These are phyloP conservation scores for Fusarium siculi DNA, from an alignment of 2,329 filamentous ascomycete species.

Conservation along the genomic window DNA sequence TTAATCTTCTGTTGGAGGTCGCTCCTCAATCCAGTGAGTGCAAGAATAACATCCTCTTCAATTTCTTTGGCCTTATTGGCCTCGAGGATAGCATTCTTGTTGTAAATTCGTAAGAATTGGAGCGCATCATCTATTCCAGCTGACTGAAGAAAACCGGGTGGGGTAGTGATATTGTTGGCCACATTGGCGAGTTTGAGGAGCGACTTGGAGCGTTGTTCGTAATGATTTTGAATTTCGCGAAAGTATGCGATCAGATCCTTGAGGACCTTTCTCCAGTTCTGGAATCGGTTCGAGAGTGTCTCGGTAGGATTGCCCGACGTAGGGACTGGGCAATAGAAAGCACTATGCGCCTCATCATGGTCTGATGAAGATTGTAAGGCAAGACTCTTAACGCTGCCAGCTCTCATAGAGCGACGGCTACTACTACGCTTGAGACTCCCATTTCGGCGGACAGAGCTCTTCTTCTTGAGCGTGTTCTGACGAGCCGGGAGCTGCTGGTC, in stretches of 20 bases:
- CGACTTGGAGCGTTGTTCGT: constrained; percentile 86
- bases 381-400: constrained; percentile 87
- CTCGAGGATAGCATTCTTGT: constrained; percentile 82
- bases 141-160: constrained; percentile 78
- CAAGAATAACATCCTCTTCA: constrained; percentile 89
- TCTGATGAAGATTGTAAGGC: constrained; percentile 75
- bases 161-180: constrained; percentile 81
- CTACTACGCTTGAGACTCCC: constrained; percentile 81
- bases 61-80: constrained; percentile 91
- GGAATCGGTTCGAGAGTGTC: constrained; percentile 85
- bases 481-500: constrained; percentile 56
- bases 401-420: constrained; percentile 83
- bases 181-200: constrained; percentile 85
- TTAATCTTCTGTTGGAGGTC: constrained; percentile 97
- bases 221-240: constrained; percentile 88
- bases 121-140: constrained; percentile 91
- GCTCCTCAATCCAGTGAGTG: constrained; percentile 84
- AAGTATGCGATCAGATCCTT: constrained; percentile 97
- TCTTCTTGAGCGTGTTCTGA: constrained; percentile 88
- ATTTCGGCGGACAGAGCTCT: constrained; percentile 77
- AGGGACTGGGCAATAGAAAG: constrained; percentile 89
- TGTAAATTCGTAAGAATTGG: constrained; percentile 82
- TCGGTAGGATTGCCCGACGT: constrained; percentile 90
- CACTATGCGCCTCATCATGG: constrained; percentile 79
- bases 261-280: constrained; percentile 96